phyloP scores from a whole-genome alignment of 352 stramenopile genomes.

The Phytopythium boreale region DNA sequence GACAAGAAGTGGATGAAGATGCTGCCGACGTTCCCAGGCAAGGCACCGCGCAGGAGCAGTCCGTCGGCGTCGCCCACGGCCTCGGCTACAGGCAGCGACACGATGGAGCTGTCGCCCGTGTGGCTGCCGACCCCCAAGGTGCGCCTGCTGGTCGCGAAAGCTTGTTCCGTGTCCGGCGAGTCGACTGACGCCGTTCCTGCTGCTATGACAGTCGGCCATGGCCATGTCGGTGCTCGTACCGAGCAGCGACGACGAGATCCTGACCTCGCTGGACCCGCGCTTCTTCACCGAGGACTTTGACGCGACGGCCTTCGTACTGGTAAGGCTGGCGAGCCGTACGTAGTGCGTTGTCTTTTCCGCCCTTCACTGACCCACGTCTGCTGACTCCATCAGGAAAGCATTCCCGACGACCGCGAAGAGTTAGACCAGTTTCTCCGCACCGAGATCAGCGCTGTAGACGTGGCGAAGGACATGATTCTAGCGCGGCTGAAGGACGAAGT shows the following conservation, averaged over 20 bases:
- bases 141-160: background rate
- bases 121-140: conserved; percentile 38
- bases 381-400: conserved; percentile 40
- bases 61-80: conserved; percentile 6
- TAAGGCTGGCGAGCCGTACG: conserved; percentile 12
- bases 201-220: conserved; percentile 20
- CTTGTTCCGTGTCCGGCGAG: background rate
- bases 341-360: background rate
- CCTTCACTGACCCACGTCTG: background rate
- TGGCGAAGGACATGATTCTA: conserved; percentile 76
- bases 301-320: conserved; percentile 58
- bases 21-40: conserved; percentile 33
- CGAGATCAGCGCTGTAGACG: conserved; percentile 80
- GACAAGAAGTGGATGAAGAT: conserved; percentile 67
- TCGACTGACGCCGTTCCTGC: background rate
- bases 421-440: conserved; percentile 71
- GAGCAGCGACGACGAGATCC: conserved; percentile 55
- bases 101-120: conserved; percentile 21
- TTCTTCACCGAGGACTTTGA: conserved; percentile 86
- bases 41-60: conserved; percentile 11
- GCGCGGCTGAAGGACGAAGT: conserved; percentile 80
- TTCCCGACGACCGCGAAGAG: conserved; percentile 44
- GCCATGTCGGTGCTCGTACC: conserved; percentile 67
- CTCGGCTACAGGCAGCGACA: conserved; percentile 17
- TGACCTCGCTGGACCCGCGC: conserved; percentile 67